These are phyloP conservation scores for Neofusicoccum parvum DNA, from an alignment of 2,329 filamentous ascomycete species.

Conservation along the genomic window DNA sequence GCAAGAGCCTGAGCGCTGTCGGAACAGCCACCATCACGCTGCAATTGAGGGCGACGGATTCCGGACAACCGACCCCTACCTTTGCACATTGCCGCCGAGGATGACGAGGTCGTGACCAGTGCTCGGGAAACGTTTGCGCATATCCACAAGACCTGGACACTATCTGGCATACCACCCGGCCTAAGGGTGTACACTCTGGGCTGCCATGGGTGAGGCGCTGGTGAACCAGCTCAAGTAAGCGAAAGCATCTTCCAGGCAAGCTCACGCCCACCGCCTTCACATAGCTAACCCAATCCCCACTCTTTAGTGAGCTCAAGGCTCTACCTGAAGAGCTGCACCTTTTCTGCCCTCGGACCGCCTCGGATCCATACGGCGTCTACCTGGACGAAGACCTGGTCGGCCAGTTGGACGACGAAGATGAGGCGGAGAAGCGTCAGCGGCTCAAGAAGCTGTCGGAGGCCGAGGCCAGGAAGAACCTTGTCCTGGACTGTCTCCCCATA, in stretches of 20 bases:
- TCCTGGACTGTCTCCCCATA: slow-evolving; percentile 48
- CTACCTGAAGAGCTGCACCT: slow-evolving; percentile 47
- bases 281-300: background rate
- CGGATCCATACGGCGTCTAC: slow-evolving; percentile 39
- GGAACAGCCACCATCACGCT: background rate
- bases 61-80: background rate
- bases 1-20: background rate
- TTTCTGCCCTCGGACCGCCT: slow-evolving; percentile 49
- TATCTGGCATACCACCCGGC: background rate
- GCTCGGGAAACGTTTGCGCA: background rate
- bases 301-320: slow-evolving; percentile 37
- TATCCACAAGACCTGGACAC: background rate
- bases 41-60: background rate
- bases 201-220: slow-evolving; percentile 19
- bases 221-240: slow-evolving; percentile 20
- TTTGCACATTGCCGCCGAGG: background rate
- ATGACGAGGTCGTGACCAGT: background rate
- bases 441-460: slow-evolving; percentile 40
- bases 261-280: background rate
- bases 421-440: slow-evolving; percentile 31
- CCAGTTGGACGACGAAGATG: slow-evolving; percentile 33
- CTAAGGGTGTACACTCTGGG: background rate
- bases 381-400: slow-evolving; percentile 49
- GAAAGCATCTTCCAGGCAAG: background rate
- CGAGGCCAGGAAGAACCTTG: slow-evolving; percentile 42